Conservation (phyloP, 2,329 filamentous ascomycete genomes). For the Geosmithia flava region DNA sequence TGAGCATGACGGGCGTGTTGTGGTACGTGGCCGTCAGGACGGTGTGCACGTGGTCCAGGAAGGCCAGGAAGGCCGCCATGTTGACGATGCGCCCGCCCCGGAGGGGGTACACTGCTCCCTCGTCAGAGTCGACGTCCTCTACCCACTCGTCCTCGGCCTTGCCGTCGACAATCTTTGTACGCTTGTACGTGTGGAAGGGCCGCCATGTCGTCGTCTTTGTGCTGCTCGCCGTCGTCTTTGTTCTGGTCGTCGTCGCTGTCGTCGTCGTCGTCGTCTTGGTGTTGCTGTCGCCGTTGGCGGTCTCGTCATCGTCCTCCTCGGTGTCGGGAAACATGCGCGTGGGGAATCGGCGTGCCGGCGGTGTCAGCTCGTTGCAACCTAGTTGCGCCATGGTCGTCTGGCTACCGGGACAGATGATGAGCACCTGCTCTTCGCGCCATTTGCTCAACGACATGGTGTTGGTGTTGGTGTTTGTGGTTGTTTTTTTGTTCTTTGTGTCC, state of each 20-base stretch:
- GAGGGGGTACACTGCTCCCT: constrained; percentile 85
- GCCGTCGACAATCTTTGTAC: constrained; percentile 38
- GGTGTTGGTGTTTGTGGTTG: constrained; percentile 1
- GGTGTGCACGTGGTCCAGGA: constrained; percentile 85
- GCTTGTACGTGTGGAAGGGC: constrained; percentile 66
- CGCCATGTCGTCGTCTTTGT: constrained; percentile 21
- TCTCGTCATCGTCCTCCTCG: constrained; percentile 35
- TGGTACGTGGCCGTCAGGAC: constrained; percentile 85
- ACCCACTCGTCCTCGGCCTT: constrained; percentile 58
- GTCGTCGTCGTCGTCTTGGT: not conserved
- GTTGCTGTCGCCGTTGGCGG: no score
- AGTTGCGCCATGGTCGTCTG: constrained; percentile 85
- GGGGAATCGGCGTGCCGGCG: constrained; percentile 71
- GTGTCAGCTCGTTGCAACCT: constrained; percentile 81
- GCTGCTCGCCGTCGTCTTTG: not conserved
- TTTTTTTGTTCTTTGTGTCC: not conserved
- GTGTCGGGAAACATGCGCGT: constrained; percentile 93
- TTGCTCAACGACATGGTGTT: constrained; percentile 41
- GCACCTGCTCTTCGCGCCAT: constrained; percentile 53
- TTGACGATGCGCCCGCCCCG: constrained; percentile 71
- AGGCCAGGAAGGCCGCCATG: constrained; percentile 87
- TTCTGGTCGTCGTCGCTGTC: not conserved
- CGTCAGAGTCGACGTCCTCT: constrained; percentile 76
- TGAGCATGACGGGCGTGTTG: constrained; percentile 87
- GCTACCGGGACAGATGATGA: constrained; percentile 71